Evolutionary conservation across 345 rosid genomes (phyloP), one percentile per base, ranked within the genome.

Genomic region (Acer saccharum): DNA sequence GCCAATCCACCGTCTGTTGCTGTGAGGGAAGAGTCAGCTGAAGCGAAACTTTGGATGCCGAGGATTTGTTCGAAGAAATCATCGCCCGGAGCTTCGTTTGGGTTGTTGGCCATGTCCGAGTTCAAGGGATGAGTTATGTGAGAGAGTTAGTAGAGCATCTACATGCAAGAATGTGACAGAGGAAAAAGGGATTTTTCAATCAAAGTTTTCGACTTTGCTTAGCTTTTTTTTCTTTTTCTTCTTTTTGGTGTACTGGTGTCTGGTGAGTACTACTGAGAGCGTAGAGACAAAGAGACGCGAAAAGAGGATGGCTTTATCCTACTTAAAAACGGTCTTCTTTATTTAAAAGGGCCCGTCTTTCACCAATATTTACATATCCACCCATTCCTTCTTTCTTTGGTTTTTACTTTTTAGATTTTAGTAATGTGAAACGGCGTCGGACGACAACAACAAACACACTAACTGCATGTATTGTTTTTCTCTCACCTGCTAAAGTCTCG

Each of bases 61-160:
- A 97, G 95, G 66, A 97, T 90, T 84, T 93, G 98, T 80, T 91
- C 98, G 67, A 97, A 85, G 89, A 97, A 97, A 83, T 97, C 98
- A 78, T 97, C 99, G 32, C 87, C 23, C 3, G 95, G 83, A 32
- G 91, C 76, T 17, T 88, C 95, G 63, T 87, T 83, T 61, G 88
- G 91, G 70, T 94, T 97, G 80, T 89, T 92, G 57, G 99, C 93
- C 99, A 97, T 97, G 39, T 35, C 39, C 39, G 61, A 71, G 64
- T 63, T 68, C 61, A 48, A 2, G 50, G 39, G 66, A 46, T 71
- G 79, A 83, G 89, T 82, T 18, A 76, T 18, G 73, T 41, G 62
- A 39, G 29, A 68, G 77, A 82, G 79, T 72, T 74, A 7, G 11
- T 18, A 48, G 17, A 50, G 69, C 29, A 46, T 25, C 61, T 25